Conservation (phyloP, 2,329 filamentous ascomycete species). For the Fusarium incarnatum region DNA sequence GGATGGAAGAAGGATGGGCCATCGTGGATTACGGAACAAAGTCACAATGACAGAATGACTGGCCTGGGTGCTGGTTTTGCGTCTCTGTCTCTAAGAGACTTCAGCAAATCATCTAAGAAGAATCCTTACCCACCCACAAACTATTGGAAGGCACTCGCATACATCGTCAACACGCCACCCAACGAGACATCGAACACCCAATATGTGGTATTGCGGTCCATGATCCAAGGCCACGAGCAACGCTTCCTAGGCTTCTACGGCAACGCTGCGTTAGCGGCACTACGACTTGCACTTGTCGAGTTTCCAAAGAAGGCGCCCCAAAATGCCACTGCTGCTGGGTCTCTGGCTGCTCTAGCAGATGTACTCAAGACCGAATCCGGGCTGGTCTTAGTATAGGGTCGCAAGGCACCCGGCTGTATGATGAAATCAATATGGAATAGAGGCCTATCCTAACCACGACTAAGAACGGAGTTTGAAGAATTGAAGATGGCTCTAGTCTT, state of each 20-base stretch:
- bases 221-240: slow-evolving; percentile 78
- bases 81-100: slow-evolving; percentile 84
- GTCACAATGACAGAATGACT: slow-evolving; percentile 85
- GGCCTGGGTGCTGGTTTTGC: slow-evolving; percentile 88
- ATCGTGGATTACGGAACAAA: slow-evolving; percentile 73
- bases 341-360: slow-evolving; percentile 65
- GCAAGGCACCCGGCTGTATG: slow-evolving; percentile 3
- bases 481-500: slow-evolving; percentile 7
- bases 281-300: slow-evolving; percentile 78
- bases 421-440: not conserved
- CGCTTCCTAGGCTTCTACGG: slow-evolving; percentile 87
- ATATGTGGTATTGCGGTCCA: slow-evolving; percentile 74
- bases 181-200: slow-evolving; percentile 78
- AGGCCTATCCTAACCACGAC: slow-evolving; percentile 10
- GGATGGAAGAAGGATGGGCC: slow-evolving; percentile 77
- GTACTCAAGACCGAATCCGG: slow-evolving; percentile 64
- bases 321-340: slow-evolving; percentile 62
- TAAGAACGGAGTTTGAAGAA: slow-evolving; percentile 31
- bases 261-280: slow-evolving; percentile 75
- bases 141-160: slow-evolving; percentile 85
- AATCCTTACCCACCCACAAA: slow-evolving; percentile 83
- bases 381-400: slow-evolving; percentile 55
- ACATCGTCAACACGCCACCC: slow-evolving; percentile 79
- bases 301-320: slow-evolving; percentile 69
- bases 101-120: slow-evolving; percentile 72